Percentiles rank a stretch among this genome's conserved stretches.
These are phyloP conservation scores for Podospora sp. DNA, from an alignment of 495 filamentous ascomycete species.

Conservation along the genomic window DNA sequence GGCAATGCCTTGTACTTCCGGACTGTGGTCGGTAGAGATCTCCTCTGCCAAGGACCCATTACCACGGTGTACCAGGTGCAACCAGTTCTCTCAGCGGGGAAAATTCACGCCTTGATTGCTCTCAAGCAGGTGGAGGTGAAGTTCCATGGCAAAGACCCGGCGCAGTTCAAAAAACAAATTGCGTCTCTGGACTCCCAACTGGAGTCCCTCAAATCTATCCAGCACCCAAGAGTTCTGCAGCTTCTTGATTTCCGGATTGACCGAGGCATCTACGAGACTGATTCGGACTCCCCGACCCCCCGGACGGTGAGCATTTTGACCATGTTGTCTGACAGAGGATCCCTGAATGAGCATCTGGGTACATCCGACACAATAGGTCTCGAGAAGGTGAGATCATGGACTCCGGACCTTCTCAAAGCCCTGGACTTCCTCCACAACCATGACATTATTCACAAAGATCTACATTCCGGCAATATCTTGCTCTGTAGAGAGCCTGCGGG, in stretches of 20 bases:
- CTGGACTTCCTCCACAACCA: constrained; percentile 83
- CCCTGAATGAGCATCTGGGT: constrained; percentile 78
- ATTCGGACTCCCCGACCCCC: constrained; percentile 38
- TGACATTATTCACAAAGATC: constrained; percentile 76
- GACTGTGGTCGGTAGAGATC: constrained; percentile 63
- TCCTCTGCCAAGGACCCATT: constrained; percentile 57
- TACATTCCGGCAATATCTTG: constrained; percentile 77
- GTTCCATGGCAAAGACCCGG: constrained; percentile 56
- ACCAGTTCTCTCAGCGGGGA: constrained; percentile 57
- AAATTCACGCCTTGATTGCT: constrained; percentile 61
- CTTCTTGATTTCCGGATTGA: constrained; percentile 81
- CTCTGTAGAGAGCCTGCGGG: constrained; percentile 61
- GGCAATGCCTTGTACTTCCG: constrained; percentile 62
- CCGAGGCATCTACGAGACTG: constrained; percentile 44
- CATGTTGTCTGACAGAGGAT: constrained; percentile 78
- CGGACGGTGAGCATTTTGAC: constrained; percentile 86
- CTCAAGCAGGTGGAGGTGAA: constrained; percentile 69
- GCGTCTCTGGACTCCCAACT: constrained; percentile 68
- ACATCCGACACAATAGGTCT: constrained; percentile 72
- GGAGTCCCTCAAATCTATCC: constrained; percentile 69
- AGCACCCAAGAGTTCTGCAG: constrained; percentile 75
- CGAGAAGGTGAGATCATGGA: constrained; percentile 78
- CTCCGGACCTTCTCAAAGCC: constrained; percentile 85
- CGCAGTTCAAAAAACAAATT: constrained; percentile 65
- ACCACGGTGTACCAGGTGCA: constrained; percentile 69